phyloP scores from a whole-genome alignment of 768 basidiomycete species.

The Floccularia luteovirens region DNA sequence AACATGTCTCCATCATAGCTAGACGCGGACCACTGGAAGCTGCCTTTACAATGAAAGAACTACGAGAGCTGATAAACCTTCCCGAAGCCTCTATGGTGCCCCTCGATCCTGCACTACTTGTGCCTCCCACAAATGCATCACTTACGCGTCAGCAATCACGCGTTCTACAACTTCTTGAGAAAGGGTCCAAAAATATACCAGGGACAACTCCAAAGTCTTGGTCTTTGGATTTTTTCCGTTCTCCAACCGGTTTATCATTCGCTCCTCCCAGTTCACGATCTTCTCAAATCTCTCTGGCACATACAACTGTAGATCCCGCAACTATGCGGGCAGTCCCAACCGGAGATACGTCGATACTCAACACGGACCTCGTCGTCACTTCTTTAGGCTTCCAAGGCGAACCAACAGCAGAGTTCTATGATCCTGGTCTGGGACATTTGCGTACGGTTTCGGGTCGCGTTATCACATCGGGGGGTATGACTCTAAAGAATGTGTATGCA shows the following conservation, averaged over 20 bases:
- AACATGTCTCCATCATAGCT: constrained; percentile 77
- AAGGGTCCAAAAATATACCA: constrained; percentile 46
- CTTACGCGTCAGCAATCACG: constrained; percentile 61
- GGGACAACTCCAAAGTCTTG: constrained; percentile 59
- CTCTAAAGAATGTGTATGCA: constrained; percentile 67
- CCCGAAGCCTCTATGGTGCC: constrained; percentile 64
- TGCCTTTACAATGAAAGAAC: constrained; percentile 88
- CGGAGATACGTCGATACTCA: constrained; percentile 38
- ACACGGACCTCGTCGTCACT: constrained; percentile 77
- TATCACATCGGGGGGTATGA: constrained; percentile 24
- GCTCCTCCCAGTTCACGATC: constrained; percentile 13
- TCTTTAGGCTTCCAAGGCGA: constrained; percentile 83
- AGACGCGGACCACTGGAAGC: constrained; percentile 85
- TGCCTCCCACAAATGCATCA: constrained; percentile 16
- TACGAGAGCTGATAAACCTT: constrained; percentile 73
- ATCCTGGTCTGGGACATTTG: constrained; percentile 46
- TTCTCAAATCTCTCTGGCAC: constrained; percentile 45
- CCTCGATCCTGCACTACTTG: constrained; percentile 38
- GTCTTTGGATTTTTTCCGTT: constrained; percentile 77
- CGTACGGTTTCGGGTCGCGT: constrained; percentile 47
- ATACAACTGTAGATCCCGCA: constrained; percentile 48
- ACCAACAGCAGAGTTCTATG: constrained; percentile 50
- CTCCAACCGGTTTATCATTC: constrained; percentile 44
- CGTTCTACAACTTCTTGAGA: constrained; percentile 54
- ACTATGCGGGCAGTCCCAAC: constrained; percentile 46